Evolutionary conservation across 148 eudicot species (phyloP).

Genomic region (Drosera capensis): DNA sequence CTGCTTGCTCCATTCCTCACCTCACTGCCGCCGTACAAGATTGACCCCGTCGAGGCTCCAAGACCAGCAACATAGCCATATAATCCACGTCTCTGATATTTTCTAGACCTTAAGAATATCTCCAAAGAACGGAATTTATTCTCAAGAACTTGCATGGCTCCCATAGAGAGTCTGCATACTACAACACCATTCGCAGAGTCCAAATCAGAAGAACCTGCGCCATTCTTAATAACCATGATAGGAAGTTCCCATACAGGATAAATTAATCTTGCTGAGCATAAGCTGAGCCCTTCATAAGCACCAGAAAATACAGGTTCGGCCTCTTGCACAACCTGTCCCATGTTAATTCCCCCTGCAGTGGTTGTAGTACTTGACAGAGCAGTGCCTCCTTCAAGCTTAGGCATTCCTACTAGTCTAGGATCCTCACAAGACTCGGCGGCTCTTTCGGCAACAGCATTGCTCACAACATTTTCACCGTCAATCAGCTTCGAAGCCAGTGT

Average conservation of each 20-base stretch:
- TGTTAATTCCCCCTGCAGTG: slow-evolving; percentile 85
- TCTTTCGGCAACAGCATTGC: slow-evolving; percentile 76
- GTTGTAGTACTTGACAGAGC: slow-evolving; percentile 69
- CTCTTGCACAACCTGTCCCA: slow-evolving; percentile 99
- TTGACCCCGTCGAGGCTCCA: slow-evolving; percentile 88
- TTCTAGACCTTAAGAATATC: slow-evolving; percentile 65
- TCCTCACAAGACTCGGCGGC: slow-evolving; percentile 98
- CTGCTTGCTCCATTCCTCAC: slow-evolving; percentile 54
- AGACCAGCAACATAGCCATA: slow-evolving; percentile 89
- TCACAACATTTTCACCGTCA: slow-evolving; percentile 48
- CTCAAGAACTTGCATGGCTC: slow-evolving; percentile 80
- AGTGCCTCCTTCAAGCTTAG: slow-evolving; percentile 84
- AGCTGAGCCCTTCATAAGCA: slow-evolving; percentile 91
- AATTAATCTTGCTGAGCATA: slow-evolving; percentile 90
- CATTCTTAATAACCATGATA: slow-evolving; percentile 43
- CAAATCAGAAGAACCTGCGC: slow-evolving; percentile 29
- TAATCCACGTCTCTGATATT: slow-evolving; percentile 86
- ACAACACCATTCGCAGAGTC: slow-evolving; percentile 32
- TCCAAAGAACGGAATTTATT: slow-evolving; percentile 82
- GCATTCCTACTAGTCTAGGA: slow-evolving; percentile 88
- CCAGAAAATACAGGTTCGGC: slow-evolving; percentile 96
- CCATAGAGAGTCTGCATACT: slow-evolving; percentile 63
- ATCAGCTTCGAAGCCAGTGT: slow-evolving; percentile 77
- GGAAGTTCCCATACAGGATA: slow-evolving; percentile 94
- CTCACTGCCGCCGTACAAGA: slow-evolving; percentile 55